These are phyloP conservation scores for Aspergillus fischeri DNA, from an alignment of 2,329 filamentous ascomycete genomes.

Conservation along the genomic window DNA sequence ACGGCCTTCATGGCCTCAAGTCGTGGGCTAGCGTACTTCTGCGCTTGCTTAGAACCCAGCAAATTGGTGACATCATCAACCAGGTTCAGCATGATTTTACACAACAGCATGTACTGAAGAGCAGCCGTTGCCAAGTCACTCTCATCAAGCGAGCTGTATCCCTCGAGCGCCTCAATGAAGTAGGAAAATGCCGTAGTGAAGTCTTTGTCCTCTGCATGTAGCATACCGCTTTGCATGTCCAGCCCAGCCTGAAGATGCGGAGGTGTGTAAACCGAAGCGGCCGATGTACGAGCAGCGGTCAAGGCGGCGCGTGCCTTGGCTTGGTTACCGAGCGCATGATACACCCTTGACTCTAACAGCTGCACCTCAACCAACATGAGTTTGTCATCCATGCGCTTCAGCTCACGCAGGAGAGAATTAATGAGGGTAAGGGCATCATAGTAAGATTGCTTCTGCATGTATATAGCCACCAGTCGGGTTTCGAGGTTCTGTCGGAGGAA, in stretches of 20 bases:
- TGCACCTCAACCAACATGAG: constrained; percentile 96
- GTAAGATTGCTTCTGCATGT: constrained; percentile 97
- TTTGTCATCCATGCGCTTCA: constrained; percentile 98
- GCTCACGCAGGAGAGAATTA: constrained; percentile 90
- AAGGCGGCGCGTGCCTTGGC: constrained; percentile 92
- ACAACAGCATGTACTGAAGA: constrained; percentile 98
- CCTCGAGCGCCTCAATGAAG: constrained; percentile 98
- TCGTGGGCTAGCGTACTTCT: constrained; percentile 92
- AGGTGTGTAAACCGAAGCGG: constrained; percentile 95
- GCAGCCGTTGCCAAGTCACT: constrained; percentile 86
- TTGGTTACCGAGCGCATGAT: constrained; percentile 95
- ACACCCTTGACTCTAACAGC: constrained; percentile 91
- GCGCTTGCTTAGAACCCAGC: constrained; percentile 92
- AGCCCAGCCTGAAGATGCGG: constrained; percentile 91
- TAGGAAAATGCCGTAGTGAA: constrained; percentile 99
- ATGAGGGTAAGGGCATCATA: constrained; percentile 96
- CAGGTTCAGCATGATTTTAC: constrained; percentile 99
- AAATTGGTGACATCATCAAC: constrained; percentile 93
- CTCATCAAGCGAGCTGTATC: constrained; percentile 92
- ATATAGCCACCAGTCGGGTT: constrained; percentile 85
- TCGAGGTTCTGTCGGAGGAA: constrained; percentile 98
- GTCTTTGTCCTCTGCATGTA: constrained; percentile 97
- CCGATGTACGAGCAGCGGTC: constrained; percentile 89
- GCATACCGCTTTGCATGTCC: constrained; percentile 99
- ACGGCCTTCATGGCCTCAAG: constrained; percentile 99